phyloP scores from a whole-genome alignment of 163 green algal species.

The Scenedesmus sp. region DNA sequence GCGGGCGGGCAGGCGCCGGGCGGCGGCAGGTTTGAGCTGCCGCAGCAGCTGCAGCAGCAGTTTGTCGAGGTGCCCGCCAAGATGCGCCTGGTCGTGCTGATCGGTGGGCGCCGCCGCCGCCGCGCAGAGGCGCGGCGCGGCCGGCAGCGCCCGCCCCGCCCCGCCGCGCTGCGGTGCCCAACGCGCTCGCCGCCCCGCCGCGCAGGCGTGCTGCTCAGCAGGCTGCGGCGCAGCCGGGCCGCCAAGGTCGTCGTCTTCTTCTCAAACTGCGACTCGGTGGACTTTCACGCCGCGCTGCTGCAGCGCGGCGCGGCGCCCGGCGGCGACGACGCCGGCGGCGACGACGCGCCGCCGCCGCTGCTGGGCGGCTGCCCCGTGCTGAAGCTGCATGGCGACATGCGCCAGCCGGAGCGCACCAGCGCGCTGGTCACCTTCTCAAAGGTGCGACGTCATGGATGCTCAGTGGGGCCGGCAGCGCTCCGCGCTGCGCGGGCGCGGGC shows the following conservation, averaged over 20 bases:
- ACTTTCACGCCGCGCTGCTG: constrained; percentile 84
- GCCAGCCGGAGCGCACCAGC: constrained; percentile 69
- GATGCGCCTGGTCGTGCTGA: constrained; percentile 79
- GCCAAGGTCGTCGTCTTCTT: constrained; percentile 92
- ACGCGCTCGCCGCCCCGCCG: neutral
- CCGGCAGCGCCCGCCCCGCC: constrained; percentile 22
- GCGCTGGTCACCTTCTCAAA: constrained; percentile 61
- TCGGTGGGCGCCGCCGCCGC: constrained; percentile 44
- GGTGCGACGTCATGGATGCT: too few relatives aligned
- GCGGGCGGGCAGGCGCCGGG: neutral
- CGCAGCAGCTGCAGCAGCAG: constrained; percentile 73
- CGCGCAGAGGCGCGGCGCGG: constrained; percentile 68
- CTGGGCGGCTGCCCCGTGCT: constrained; percentile 50
- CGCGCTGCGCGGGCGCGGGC: too few relatives aligned
- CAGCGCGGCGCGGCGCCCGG: constrained; percentile 11
- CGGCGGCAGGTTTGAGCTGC: constrained; percentile 73
- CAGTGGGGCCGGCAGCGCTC: too few relatives aligned
- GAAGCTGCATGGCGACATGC: constrained; percentile 86
- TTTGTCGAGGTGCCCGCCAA: constrained; percentile 83
- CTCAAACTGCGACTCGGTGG: constrained; percentile 89
- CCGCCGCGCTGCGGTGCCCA: too few relatives aligned
- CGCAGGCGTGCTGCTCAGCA: constrained; percentile 28
- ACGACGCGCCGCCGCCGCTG: constrained; percentile 22
- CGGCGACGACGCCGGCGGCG: neutral
- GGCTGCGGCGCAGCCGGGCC: constrained; percentile 35